Evolutionary conservation across 148 eudicot genomes (phyloP).

Genomic region (Vaccinium corymbosum): DNA sequence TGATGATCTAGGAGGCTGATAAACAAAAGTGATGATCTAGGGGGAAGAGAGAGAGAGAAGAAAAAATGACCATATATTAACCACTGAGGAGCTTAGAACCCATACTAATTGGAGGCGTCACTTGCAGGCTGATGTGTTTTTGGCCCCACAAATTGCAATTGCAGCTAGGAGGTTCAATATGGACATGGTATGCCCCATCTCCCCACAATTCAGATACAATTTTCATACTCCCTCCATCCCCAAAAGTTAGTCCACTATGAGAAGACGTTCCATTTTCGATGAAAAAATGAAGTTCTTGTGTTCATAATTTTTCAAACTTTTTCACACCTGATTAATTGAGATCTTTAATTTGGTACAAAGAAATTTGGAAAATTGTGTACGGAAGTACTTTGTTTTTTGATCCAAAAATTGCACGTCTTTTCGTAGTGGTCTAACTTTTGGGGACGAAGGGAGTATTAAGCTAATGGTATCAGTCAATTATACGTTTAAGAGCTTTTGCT

Average conservation of each 20-base stretch:
- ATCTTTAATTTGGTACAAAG: no score
- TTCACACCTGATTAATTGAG: no score
- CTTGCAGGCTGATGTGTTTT: conserved; percentile 65
- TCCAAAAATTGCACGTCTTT: no score
- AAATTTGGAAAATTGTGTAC: no score
- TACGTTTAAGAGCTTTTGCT: not conserved
- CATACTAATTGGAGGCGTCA: not conserved
- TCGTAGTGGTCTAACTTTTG: no score
- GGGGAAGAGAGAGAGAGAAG: not conserved
- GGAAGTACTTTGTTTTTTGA: no score
- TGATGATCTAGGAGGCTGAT: no score
- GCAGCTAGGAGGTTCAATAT: conserved; percentile 44
- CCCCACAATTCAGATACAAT: not conserved
- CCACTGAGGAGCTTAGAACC: conserved; percentile 7
- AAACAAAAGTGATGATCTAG: not conserved
- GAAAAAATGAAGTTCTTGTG: no score
- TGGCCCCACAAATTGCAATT: conserved; percentile 61
- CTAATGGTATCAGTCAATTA: not conserved
- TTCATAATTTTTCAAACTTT: no score
- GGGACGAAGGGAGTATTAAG: not conserved
- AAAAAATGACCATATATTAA: conserved; percentile 1
- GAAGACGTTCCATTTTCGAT: no score
- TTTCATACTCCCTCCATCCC: not conserved
- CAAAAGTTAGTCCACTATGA: no score
- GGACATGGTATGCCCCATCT: conserved; percentile 48